Evolutionary conservation across 441 rosid species (phyloP).

Genomic region (Geranium incanum): DNA sequence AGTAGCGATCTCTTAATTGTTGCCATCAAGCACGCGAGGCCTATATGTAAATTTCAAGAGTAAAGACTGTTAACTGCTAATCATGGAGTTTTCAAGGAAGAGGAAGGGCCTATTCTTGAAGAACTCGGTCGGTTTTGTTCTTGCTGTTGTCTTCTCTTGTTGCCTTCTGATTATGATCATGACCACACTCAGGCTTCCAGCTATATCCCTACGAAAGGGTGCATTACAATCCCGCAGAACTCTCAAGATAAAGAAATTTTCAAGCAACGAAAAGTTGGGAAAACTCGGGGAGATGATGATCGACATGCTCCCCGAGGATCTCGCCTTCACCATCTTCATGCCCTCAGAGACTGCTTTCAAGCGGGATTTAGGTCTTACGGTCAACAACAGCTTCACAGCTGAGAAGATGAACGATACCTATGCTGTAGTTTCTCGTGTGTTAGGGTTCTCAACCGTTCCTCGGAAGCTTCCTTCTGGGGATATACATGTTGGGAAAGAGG

Average conservation of each 20-base stretch:
- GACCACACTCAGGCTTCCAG: slow-evolving; percentile 46
- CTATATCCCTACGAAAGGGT: slow-evolving; percentile 23
- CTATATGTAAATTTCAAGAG: background rate
- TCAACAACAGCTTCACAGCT: slow-evolving; percentile 18
- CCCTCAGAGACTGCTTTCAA: slow-evolving; percentile 50
- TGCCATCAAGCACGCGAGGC: no score
- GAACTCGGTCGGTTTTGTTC: slow-evolving; percentile 33
- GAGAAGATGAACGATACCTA: slow-evolving; percentile 35
- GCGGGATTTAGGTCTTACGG: slow-evolving; percentile 43
- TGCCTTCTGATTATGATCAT: slow-evolving; percentile 35
- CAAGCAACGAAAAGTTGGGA: slow-evolving; percentile 27
- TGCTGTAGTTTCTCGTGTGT: slow-evolving; percentile 47
- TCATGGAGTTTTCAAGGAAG: background rate
- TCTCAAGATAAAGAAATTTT: slow-evolving; percentile 9
- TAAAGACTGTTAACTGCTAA: background rate
- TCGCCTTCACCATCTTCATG: slow-evolving; percentile 54
- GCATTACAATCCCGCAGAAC: slow-evolving; percentile 11
- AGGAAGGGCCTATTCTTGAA: slow-evolving; percentile 18
- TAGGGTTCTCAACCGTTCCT: slow-evolving; percentile 59
- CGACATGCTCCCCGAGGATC: slow-evolving; percentile 56
- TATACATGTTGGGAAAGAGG: slow-evolving; percentile 24
- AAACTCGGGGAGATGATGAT: slow-evolving; percentile 59
- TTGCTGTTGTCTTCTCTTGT: slow-evolving; percentile 33
- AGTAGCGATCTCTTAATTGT: no score
- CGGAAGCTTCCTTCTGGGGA: slow-evolving; percentile 29